Percentiles rank a stretch among this genome's conserved stretches.
These are phyloP conservation scores for Vinca minor DNA, from an alignment of 257 asterid genomes.

Conservation along the genomic window DNA sequence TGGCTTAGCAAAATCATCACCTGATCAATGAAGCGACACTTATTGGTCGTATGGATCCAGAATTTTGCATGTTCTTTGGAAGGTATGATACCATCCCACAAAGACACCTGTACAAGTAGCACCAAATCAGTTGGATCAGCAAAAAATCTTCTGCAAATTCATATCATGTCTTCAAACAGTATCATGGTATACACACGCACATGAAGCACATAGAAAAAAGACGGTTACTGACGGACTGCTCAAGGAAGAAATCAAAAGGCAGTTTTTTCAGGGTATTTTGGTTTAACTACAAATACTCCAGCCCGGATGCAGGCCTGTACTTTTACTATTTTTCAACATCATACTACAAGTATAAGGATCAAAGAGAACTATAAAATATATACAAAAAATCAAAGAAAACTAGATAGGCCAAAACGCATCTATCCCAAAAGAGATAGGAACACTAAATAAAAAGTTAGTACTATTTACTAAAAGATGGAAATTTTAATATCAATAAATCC, in stretches of 20 bases:
- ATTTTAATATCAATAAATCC: background rate
- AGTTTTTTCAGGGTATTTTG: background rate
- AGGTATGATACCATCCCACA: slow-evolving; percentile 91
- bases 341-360: background rate
- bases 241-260: background rate
- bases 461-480: background rate
- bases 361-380: too few species aligned
- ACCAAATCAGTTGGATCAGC: slow-evolving; percentile 9
- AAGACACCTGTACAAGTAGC: slow-evolving; percentile 48
- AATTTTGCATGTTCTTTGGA: slow-evolving; percentile 67
- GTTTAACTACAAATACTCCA: background rate
- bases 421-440: background rate
- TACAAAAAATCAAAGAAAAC: background rate
- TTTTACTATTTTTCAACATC: background rate
- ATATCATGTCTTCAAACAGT: background rate
- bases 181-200: background rate
- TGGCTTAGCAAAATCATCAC: slow-evolving; percentile 27
- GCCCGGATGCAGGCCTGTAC: background rate
- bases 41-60: slow-evolving; percentile 70
- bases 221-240: background rate
- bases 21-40: slow-evolving; percentile 75
- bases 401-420: background rate
- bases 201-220: background rate
- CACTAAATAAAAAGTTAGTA: background rate
- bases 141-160: background rate